Evolutionary conservation across 208 protist genomes (phyloP).

Genomic region (Leishmania tropica): DNA sequence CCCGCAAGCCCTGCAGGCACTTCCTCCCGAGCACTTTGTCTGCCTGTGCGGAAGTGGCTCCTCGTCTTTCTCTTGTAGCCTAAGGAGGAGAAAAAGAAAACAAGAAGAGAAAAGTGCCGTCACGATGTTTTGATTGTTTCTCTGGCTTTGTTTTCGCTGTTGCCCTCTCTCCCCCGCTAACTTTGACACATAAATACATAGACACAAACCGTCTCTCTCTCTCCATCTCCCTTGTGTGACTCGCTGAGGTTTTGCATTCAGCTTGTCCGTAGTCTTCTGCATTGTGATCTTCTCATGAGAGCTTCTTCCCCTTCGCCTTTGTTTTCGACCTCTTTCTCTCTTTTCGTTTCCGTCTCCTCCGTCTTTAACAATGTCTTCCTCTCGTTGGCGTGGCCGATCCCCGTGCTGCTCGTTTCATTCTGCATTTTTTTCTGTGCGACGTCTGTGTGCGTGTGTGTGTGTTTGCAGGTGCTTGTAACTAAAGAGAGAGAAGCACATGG

Average conservation of each 20-base stretch:
- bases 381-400: background rate
- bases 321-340: background rate
- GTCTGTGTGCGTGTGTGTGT: background rate
- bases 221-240: background rate
- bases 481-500: background rate
- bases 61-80: background rate
- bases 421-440: background rate
- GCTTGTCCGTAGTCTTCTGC: background rate
- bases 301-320: background rate
- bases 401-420: background rate
- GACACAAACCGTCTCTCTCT: background rate
- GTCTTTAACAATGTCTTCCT: background rate
- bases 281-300: background rate
- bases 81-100: background rate
- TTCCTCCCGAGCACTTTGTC: background rate
- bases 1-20: background rate
- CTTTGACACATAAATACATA: background rate
- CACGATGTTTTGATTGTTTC: background rate
- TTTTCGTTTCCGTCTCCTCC: background rate
- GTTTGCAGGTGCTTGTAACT: background rate
- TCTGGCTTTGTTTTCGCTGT: background rate
- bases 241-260: background rate
- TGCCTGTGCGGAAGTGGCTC: background rate
- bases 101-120: background rate
- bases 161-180: conserved; percentile 4